Base-by-base conservation (phyloP, 2,329 filamentous ascomycete species). In the Fusarium brachygibbosum region DNA sequence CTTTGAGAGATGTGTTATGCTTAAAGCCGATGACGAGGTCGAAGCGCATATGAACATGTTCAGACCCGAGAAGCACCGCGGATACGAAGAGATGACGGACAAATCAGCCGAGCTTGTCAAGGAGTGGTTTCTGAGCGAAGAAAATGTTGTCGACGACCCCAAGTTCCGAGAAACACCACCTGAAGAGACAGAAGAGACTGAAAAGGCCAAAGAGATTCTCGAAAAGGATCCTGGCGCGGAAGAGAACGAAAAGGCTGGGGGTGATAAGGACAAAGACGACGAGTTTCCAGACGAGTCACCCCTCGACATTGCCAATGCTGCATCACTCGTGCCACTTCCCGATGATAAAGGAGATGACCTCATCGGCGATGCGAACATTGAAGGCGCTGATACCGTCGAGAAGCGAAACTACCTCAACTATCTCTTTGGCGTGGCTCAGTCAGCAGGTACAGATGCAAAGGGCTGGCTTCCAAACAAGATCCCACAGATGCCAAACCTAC, bases 1-100 rank as follows among this genome's bases (percentile, higher is more conserved):
- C 16, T 87, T 86, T 58, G 84, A 85, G 35, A 84, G 87, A 17
- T 77, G 79, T 38, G 85, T 91, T 32, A 91, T 96, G 74, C 85
- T 88, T 44, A 87, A 86, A 46, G 88, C 86, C 1, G 82, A 82
- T 3, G 91, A 93, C 69, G 93, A 97, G 79, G 87, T 93, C 2
- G 85, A 86, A 61, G 92, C 92, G 2, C 93, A 96, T 73, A 86
- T 89, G 77, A 85, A 81, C 71, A 82, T 93, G 84, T 93, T 93
- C 73, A 83, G 82, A 41, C 85, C 86, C 1, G 83, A 85, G 60
- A 87, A 85, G 69, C 90, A 92, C 70, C 82, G 85, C 10, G 86
- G 86, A 2, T 92, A 92, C 69, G 88, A 89, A 63, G 81, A 82
- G 8, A 90, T 92, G 85, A 83, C 85, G 17, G 85, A 87, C 40